Conservation (phyloP, 73 alveolate species). For the Paramecium pentaurelia region DNA sequence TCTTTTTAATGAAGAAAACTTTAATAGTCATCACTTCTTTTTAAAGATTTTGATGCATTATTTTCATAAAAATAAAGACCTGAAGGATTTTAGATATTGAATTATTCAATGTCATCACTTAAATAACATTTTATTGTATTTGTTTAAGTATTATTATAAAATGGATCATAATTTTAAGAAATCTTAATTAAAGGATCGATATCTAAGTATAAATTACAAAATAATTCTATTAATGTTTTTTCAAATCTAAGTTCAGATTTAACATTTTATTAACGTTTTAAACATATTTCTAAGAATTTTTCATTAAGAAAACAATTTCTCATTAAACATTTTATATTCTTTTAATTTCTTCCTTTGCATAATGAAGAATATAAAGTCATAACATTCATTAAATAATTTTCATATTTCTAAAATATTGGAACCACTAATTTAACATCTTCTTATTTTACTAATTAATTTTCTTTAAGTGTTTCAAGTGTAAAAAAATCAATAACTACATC, state of each 20-base stretch:
- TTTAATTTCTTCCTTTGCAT: conserved; percentile 34
- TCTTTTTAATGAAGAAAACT: neutral
- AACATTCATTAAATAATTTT: neutral
- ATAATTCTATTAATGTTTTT: neutral
- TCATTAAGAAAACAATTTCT: neutral
- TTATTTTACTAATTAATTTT: neutral
- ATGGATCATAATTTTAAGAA: neutral
- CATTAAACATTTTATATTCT: neutral
- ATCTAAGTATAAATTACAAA: conserved; percentile 1
- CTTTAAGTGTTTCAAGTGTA: neutral
- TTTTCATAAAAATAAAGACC: conserved; percentile 15
- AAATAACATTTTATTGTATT: neutral
- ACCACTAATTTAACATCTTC: neutral
- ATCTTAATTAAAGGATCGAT: neutral
- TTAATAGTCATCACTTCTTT: neutral
- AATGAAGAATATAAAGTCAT: neutral
- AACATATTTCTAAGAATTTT: neutral
- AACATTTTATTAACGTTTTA: neutral
- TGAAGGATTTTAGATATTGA: neutral
- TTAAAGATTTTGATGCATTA: neutral
- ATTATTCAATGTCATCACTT: neutral
- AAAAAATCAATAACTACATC: conserved; percentile 3
- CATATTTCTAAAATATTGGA: conserved; percentile 19
- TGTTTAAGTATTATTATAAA: neutral
- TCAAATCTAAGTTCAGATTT: neutral